Conservation (phyloP, 2,329 filamentous ascomycete species). For the Aureobasidium uvarum region DNA sequence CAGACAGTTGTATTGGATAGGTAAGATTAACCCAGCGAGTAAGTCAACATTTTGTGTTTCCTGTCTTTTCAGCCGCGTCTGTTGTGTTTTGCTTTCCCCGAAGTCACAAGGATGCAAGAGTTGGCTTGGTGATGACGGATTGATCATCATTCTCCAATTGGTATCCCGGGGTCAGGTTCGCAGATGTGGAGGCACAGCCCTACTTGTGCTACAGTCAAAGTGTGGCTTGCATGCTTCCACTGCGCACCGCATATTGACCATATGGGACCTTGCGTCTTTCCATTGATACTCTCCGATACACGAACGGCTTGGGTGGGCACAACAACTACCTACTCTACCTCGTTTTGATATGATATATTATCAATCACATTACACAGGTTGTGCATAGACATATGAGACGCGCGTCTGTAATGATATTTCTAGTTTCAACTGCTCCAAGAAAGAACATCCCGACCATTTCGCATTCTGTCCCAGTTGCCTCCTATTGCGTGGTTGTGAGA, state of each 20-base stretch:
- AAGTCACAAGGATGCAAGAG: background rate
- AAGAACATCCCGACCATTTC: background rate
- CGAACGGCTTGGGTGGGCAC: background rate
- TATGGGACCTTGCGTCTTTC: slow-evolving; percentile 9
- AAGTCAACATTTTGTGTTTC: background rate
- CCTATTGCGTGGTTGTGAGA: background rate
- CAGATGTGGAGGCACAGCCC: background rate
- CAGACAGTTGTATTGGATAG: background rate
- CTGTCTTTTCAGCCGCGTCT: background rate
- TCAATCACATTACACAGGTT: background rate
- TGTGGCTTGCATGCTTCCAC: background rate
- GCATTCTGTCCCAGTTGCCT: background rate
- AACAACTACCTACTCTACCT: background rate
- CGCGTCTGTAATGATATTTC: background rate
- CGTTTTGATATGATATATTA: too few species aligned
- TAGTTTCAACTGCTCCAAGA: background rate
- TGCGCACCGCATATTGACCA: background rate
- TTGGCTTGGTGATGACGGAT: slow-evolving; percentile 1
- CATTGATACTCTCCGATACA: background rate
- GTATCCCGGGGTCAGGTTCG: background rate
- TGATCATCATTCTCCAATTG: slow-evolving; percentile 12
- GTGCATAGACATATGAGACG: background rate
- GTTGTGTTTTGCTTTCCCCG: background rate
- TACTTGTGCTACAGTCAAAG: background rate
- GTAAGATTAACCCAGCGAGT: background rate